These are phyloP conservation scores for Poronia punctata DNA, from an alignment of 495 filamentous ascomycete species.

Conservation along the genomic window DNA sequence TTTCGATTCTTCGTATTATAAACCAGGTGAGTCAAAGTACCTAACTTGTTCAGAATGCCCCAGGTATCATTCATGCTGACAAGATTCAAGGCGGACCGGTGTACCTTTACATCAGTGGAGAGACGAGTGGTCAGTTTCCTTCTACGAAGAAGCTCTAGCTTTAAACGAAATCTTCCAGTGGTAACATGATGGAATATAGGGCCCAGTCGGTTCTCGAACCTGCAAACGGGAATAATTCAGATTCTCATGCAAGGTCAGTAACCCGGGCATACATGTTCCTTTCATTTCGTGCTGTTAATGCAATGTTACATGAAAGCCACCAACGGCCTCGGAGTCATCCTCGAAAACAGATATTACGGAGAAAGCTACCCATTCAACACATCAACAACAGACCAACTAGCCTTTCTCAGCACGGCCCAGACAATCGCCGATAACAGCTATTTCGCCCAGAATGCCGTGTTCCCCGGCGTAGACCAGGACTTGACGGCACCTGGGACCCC, in stretches of 20 bases:
- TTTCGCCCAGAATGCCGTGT: slow-evolving; percentile 37
- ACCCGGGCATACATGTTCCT: too few species aligned
- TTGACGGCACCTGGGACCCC: slow-evolving; percentile 33
- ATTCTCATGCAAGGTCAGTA: slow-evolving; percentile 33
- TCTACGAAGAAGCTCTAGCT: not conserved
- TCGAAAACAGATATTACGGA: slow-evolving; percentile 43
- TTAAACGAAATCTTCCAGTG: not conserved
- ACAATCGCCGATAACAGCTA: slow-evolving; percentile 42
- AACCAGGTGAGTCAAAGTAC: slow-evolving; percentile 25
- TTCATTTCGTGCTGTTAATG: too few species aligned
- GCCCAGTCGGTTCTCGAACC: slow-evolving; percentile 25
- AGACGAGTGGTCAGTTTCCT: slow-evolving; percentile 23
- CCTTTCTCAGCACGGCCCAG: slow-evolving; percentile 41
- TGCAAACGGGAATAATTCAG: slow-evolving; percentile 36
- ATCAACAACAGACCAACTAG: slow-evolving; percentile 37
- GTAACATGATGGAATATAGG: not conserved
- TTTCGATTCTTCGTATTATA: slow-evolving; percentile 40
- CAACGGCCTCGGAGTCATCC: slow-evolving; percentile 40
- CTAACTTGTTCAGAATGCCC: not conserved
- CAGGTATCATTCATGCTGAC: slow-evolving; percentile 9
- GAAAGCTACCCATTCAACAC: slow-evolving; percentile 33
- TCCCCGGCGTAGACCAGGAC: slow-evolving; percentile 28
- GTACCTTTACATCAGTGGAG: slow-evolving; percentile 40
- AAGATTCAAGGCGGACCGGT: slow-evolving; percentile 30
- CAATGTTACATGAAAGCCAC: slow-evolving; percentile 22